Base-by-base conservation (phyloP, 1,284 basidiomycete genomes). In the Leccinum pseudoinsigne region DNA sequence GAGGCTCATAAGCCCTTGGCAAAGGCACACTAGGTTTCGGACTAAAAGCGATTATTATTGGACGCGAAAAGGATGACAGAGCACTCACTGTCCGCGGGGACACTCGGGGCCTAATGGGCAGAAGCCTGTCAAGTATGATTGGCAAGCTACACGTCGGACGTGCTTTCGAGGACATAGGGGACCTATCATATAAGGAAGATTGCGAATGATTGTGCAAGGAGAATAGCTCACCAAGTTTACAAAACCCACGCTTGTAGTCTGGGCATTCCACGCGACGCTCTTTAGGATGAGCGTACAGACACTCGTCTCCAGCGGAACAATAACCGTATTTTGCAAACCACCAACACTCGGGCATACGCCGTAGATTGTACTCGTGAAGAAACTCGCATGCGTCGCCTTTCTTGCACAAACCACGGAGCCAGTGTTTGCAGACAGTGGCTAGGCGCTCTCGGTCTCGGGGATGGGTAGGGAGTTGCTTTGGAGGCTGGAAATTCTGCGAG, bases 271-370 rank as follows among this genome's bases (percentile, higher is more conserved):
- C 89, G 71, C 89, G 89, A 65, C 93, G 85, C 73, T 97, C 94
- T 71, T 94, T 95, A n/a, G 96, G 94, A 78, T 99, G 97, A 26
- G 94, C 92, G 76, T 99, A 99, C 68, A 99, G 83, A 76, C 97
- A 99, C 78, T 99, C 97, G 71, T 98, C 97, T 59, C 97, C 97
- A 57, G 95, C 92, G 62, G 95, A 95, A 79, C 97, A 99, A 78
- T 97, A 99, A 5, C 97, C 97, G 74, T 95, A 97, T 77, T 97
- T 97, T 64, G 94, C 94, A 76, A 90, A 99, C 94, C 96, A 98
- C 86, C 96, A 94, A 76, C 97, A 99, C 76, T 98, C 94, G n/a
- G 97, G 97, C 94, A 99, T 99, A 63, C 94, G 91, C 68, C 97
- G 83, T 64, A 99, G 84, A 76, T 99, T 98, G 81, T 98, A 99